Evolutionary conservation across 75 land plant species (phyloP).

Genomic region (Ceratopteris richardii): DNA sequence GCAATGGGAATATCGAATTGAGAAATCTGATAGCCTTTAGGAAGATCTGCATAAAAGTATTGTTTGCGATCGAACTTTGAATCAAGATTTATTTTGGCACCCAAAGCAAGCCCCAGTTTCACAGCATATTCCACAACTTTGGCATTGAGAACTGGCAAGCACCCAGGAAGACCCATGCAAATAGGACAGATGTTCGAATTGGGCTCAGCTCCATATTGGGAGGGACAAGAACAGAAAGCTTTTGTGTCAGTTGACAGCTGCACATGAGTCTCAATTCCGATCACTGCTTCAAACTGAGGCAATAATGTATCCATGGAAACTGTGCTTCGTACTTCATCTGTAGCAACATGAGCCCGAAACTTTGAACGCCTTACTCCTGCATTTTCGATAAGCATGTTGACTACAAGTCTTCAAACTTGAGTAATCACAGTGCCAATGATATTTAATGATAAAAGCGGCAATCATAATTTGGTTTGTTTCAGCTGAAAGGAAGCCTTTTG

Average conservation of each 20-base stretch:
- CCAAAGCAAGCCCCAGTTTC: slow-evolving; percentile 73
- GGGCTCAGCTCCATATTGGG: slow-evolving; percentile 70
- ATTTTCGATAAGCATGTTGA: too few relatives aligned
- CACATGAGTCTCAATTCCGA: slow-evolving; percentile 93
- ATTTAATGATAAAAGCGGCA: too few relatives aligned
- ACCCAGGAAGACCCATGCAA: slow-evolving; percentile 92
- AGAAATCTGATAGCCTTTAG: slow-evolving; percentile 96
- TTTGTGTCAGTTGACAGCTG: slow-evolving; percentile 79
- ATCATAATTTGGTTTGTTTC: too few relatives aligned
- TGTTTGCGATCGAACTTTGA: slow-evolving; percentile 95
- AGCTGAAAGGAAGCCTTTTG: too few relatives aligned
- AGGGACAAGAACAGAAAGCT: slow-evolving; percentile 87
- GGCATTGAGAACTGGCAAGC: slow-evolving; percentile 68
- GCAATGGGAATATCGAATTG: slow-evolving; percentile 93
- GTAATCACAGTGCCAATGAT: too few relatives aligned
- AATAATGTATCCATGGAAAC: not conserved
- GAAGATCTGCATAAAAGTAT: slow-evolving; percentile 92
- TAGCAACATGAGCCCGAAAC: too few relatives aligned
- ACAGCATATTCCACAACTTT: slow-evolving; percentile 66
- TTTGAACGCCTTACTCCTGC: too few relatives aligned
- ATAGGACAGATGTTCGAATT: slow-evolving; percentile 75
- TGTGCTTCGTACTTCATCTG: too few relatives aligned
- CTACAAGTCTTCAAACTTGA: too few relatives aligned
- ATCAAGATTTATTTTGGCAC: slow-evolving; percentile 45
- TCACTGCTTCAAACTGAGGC: slow-evolving; percentile 48